phyloP scores from a whole-genome alignment of 2,329 filamentous ascomycete genomes.

The Claviceps digitariae region DNA sequence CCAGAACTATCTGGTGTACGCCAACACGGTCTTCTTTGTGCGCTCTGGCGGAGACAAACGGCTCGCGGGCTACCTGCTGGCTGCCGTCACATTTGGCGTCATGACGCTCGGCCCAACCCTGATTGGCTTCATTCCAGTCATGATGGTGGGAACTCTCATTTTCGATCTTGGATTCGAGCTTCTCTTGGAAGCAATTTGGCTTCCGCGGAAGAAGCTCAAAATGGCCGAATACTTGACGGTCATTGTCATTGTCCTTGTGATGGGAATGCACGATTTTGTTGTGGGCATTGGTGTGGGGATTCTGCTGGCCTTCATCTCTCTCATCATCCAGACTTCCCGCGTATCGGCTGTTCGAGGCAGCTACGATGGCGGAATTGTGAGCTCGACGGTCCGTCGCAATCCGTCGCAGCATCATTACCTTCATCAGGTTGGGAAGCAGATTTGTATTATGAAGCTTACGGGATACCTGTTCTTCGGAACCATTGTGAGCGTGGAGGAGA shows the following conservation, averaged over 20 bases:
- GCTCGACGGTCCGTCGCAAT: constrained; percentile 85
- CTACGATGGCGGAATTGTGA: constrained; percentile 80
- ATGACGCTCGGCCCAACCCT: constrained; percentile 76
- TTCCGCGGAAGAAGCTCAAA: constrained; percentile 80
- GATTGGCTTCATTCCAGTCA: constrained; percentile 89
- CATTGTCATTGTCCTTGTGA: constrained; percentile 78
- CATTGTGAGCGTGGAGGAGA: constrained; percentile 87
- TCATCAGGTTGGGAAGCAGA: constrained; percentile 72
- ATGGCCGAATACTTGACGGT: constrained; percentile 81
- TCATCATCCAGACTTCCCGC: constrained; percentile 81
- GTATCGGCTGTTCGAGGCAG: constrained; percentile 79
- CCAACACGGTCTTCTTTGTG: constrained; percentile 95
- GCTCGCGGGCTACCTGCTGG: constrained; percentile 74
- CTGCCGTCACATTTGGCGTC: constrained; percentile 63
- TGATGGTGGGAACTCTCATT: constrained; percentile 92
- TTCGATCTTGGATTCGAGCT: constrained; percentile 92
- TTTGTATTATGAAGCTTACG: constrained; percentile 79
- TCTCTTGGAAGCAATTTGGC: constrained; percentile 74
- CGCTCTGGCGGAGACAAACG: constrained; percentile 79
- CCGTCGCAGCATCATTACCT: constrained; percentile 80
- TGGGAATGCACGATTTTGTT: constrained; percentile 96
- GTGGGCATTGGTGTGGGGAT: constrained; percentile 88
- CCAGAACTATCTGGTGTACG: constrained; percentile 93
- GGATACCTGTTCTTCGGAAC: constrained; percentile 98
- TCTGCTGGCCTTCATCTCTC: constrained; percentile 76